Evolutionary conservation across 768 basidiomycete species (phyloP).

Genomic region (Pilatotrama ljubarskyi): DNA sequence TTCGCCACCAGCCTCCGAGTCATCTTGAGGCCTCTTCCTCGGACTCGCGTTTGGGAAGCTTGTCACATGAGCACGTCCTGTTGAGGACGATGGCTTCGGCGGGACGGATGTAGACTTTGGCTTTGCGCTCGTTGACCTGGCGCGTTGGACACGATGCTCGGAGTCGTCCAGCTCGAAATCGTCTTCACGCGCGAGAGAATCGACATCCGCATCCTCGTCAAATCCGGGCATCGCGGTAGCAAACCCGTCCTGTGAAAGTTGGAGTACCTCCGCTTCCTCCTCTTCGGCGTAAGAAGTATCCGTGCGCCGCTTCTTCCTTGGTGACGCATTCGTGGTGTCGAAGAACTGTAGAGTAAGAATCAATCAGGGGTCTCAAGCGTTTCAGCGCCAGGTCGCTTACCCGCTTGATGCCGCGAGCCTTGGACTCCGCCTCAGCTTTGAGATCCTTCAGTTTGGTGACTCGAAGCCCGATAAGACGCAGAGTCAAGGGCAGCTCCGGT

Average conservation of each 20-base stretch:
- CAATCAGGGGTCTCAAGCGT: not conserved
- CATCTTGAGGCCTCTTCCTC: not conserved
- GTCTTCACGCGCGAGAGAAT: not conserved
- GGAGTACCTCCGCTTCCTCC: not conserved
- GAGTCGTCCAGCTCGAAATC: not conserved
- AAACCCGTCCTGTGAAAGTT: slow-evolving; percentile 25
- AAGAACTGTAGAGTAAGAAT: slow-evolving; percentile 52
- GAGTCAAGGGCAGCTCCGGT: slow-evolving; percentile 73
- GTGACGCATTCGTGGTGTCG: slow-evolving; percentile 33
- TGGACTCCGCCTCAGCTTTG: slow-evolving; percentile 41
- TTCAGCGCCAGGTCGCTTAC: slow-evolving; percentile 40
- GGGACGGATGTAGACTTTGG: slow-evolving; percentile 10
- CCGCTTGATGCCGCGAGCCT: slow-evolving; percentile 64
- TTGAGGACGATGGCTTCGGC: slow-evolving; percentile 1
- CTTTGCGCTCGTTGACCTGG: not conserved
- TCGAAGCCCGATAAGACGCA: slow-evolving; percentile 86
- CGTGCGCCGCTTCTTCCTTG: slow-evolving; percentile 20
- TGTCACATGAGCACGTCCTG: not conserved
- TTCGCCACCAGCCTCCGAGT: not conserved
- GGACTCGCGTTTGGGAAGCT: not conserved
- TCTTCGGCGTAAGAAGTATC: not conserved
- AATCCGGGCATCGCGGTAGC: slow-evolving; percentile 31
- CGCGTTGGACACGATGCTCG: not conserved
- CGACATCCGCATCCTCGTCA: slow-evolving; percentile 19
- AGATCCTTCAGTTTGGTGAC: slow-evolving; percentile 90